phyloP scores from a whole-genome alignment of 495 filamentous ascomycete species.

The Beverwykella pulmonaria region DNA sequence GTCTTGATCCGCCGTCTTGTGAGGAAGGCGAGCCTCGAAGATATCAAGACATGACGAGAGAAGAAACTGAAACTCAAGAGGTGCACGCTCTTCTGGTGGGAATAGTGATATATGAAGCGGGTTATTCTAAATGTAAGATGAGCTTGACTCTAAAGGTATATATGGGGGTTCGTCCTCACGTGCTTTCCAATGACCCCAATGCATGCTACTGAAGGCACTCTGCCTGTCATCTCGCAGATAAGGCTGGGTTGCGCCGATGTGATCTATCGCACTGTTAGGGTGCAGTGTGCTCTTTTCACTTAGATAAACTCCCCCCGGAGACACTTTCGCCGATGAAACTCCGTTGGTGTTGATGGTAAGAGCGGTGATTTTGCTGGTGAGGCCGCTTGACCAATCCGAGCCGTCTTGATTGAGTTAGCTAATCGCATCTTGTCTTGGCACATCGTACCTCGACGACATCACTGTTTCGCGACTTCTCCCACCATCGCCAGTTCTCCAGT shows the following conservation, averaged over 20 bases:
- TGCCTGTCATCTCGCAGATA: slow-evolving; percentile 28
- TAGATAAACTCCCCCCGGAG: not conserved
- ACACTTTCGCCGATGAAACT: not conserved
- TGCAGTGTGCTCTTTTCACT: not conserved
- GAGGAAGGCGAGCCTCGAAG: slow-evolving; percentile 75
- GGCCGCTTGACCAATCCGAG: slow-evolving; percentile 25
- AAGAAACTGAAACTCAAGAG: slow-evolving; percentile 86
- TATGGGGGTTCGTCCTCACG: slow-evolving; percentile 50
- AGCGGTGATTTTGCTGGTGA: not conserved
- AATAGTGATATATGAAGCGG: slow-evolving; percentile 92
- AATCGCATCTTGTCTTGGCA: slow-evolving; percentile 16
- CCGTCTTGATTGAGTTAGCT: slow-evolving; percentile 7
- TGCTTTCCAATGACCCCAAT: slow-evolving; percentile 91
- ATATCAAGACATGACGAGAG: slow-evolving; percentile 90
- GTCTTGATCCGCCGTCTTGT: slow-evolving; percentile 73
- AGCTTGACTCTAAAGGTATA: slow-evolving; percentile 13
- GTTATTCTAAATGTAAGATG: slow-evolving; percentile 69
- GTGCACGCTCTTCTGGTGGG: slow-evolving; percentile 63
- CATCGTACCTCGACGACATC: slow-evolving; percentile 31
- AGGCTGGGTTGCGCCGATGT: not conserved
- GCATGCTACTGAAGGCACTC: slow-evolving; percentile 76
- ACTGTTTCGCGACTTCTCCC: slow-evolving; percentile 18
- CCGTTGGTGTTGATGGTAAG: not conserved
- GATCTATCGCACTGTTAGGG: too few species aligned
- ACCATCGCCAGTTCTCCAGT: slow-evolving; percentile 25